Percentiles rank a stretch among this genome's conserved stretches.
Conservation (phyloP, 441 rosid genomes). For the Erodium texanum region DNA sequence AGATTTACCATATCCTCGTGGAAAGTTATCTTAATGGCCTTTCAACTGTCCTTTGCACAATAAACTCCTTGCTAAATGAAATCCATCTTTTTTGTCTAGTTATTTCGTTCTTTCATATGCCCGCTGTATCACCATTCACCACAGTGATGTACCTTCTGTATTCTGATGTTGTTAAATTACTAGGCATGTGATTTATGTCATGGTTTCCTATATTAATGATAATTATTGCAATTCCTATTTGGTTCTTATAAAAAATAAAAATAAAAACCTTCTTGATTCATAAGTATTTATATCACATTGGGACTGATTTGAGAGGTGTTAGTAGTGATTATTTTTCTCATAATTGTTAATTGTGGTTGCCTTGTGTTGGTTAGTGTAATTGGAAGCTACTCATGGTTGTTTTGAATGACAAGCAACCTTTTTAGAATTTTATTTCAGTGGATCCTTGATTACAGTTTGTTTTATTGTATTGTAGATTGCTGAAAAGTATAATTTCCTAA, state of each 20-base stretch:
- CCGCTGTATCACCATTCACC: not conserved
- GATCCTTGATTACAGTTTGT: not conserved
- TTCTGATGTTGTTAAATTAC: not conserved
- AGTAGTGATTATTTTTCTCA: not conserved
- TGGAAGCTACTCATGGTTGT: not conserved
- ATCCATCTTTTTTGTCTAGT: not conserved
- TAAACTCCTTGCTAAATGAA: not conserved
- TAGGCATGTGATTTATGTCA: no score
- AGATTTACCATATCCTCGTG: no score
- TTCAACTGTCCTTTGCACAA: not conserved
- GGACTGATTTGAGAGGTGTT: not conserved
- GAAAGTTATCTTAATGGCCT: not conserved
- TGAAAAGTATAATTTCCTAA: conserved; percentile 67
- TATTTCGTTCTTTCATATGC: not conserved
- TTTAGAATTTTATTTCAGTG: not conserved
- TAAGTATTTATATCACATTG: no score
- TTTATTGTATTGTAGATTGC: conserved; percentile 49
- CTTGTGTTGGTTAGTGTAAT: conserved; percentile 1
- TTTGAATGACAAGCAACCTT: not conserved
- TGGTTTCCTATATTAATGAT: no score
- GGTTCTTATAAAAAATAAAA: no score
- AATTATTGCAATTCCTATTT: no score
- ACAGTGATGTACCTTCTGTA: not conserved
- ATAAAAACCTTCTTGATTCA: no score
- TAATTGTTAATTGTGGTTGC: not conserved